Base-by-base conservation (phyloP, 257 asterid genomes). In the Primulina eburnea region DNA sequence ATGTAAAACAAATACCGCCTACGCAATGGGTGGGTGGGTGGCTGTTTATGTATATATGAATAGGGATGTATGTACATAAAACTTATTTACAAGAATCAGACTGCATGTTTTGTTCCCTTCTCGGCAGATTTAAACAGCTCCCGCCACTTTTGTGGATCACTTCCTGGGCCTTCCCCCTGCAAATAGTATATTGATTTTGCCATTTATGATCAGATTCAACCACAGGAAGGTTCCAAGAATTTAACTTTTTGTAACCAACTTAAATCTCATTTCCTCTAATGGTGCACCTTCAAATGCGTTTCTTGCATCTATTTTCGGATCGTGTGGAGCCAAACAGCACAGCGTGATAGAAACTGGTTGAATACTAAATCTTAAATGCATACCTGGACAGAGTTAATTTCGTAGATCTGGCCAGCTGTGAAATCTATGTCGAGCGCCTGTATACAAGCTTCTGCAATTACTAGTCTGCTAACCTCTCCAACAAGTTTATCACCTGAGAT, bases 161-260 rank as follows among this genome's bases (percentile, higher is more conserved):
- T 88, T 83, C 96, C 95, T 0, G 98, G 98, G 67, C 98, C 98
- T 58, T 92, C 97, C n/a, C 96, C 98, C 97, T 90, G 86, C 88
- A 77, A 38, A 10, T 62, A 52, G 20, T 50, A 32, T 32, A 32
- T 32, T 32, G 35, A 32, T 32, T 32, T 32, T 32, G 35, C 6
- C 26, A 24, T 24, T 24, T 24, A 24, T 24, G 26, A 24, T 24
- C 26, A 24, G 26, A 24, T 24, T 24, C 0, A 24, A 24, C 26
- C 26, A 24, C 26, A 24, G 26, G 1, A 24, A 24, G 26, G 26
- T 1, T 24, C 26, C 26, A 24, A 24, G 26, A 24, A 24, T 24
- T 24, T 1, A 24, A 24, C 26, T 24, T 24, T 24, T 24, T 0
- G 26, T 24, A 24, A 24, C 26, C 1, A 24, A 24, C 26, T 24